Evolutionary conservation across 441 rosid species (phyloP).

Genomic region (Brassica hybrid): DNA sequence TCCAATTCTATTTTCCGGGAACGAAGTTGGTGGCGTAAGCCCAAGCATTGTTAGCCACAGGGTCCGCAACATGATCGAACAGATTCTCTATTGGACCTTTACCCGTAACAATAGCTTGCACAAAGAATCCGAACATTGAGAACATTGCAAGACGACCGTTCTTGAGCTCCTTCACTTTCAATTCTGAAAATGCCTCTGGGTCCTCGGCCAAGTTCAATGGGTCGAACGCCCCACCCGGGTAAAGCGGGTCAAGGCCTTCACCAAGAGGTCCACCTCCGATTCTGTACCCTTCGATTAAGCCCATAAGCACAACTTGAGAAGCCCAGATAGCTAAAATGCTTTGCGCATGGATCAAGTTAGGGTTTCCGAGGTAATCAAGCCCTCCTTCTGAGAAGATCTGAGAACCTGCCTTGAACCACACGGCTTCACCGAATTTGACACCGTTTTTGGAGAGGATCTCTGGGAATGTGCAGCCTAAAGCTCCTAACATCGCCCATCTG

Average conservation of each 20-base stretch:
- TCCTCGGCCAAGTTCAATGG: slow-evolving; percentile 86
- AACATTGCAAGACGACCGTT: slow-evolving; percentile 94
- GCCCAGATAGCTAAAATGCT: slow-evolving; percentile 41
- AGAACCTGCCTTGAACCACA: slow-evolving; percentile 42
- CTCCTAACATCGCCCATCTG: slow-evolving; percentile 39
- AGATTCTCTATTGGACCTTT: slow-evolving; percentile 95
- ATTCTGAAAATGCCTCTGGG: slow-evolving; percentile 83
- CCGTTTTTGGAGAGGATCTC: slow-evolving; percentile 39
- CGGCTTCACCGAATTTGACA: slow-evolving; percentile 40
- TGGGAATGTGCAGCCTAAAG: slow-evolving; percentile 38
- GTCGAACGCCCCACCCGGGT: slow-evolving; percentile 95
- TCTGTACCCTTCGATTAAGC: slow-evolving; percentile 35
- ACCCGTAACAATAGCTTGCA: slow-evolving; percentile 90
- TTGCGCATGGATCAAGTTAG: slow-evolving; percentile 44
- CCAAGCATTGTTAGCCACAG: slow-evolving; percentile 78
- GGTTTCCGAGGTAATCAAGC: slow-evolving; percentile 40
- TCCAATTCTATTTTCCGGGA: slow-evolving; percentile 16
- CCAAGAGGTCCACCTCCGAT: slow-evolving; percentile 42
- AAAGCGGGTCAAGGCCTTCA: slow-evolving; percentile 71
- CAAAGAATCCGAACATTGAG: slow-evolving; percentile 94
- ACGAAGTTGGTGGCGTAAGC: slow-evolving; percentile 41
- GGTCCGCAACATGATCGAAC: slow-evolving; percentile 82
- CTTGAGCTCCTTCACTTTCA: slow-evolving; percentile 93
- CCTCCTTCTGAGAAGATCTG: slow-evolving; percentile 44
- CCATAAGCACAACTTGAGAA: slow-evolving; percentile 37